Conservation (phyloP, 1,139 yeast species). For the Candida neerlandica region DNA sequence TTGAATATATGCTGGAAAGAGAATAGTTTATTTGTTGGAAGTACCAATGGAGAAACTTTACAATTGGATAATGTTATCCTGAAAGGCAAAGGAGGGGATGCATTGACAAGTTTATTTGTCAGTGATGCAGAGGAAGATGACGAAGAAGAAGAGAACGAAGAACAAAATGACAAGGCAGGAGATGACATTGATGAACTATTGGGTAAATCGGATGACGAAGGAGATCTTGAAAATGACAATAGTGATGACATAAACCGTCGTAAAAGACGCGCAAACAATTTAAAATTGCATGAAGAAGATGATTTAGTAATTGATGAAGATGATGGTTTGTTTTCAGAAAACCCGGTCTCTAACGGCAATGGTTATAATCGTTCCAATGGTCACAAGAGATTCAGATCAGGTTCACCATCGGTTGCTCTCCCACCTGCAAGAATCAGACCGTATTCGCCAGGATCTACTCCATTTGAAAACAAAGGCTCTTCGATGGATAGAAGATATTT, state of each 20-base stretch:
- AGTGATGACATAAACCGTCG: not conserved
- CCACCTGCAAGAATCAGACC: constrained; percentile 27
- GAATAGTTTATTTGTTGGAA: constrained; percentile 45
- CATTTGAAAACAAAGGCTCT: constrained; percentile 37
- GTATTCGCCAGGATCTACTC: constrained; percentile 82
- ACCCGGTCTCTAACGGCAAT: constrained; percentile 19
- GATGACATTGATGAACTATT: constrained; percentile 27
- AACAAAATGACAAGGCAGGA: constrained; percentile 22
- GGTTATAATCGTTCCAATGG: constrained; percentile 17
- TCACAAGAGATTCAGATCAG: constrained; percentile 9
- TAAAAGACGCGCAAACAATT: constrained; percentile 14
- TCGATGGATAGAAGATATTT: constrained; percentile 63
- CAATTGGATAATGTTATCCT: constrained; percentile 35
- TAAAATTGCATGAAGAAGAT: constrained; percentile 30
- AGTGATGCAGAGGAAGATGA: constrained; percentile 34
- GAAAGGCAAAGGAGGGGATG: constrained; percentile 23
- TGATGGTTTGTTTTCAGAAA: constrained; percentile 19
- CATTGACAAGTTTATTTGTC: constrained; percentile 26
- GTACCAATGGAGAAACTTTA: constrained; percentile 55
- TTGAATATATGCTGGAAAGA: constrained; percentile 17
- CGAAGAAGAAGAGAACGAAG: constrained; percentile 22
- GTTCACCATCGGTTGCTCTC: constrained; percentile 1
- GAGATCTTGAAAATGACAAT: constrained; percentile 13
- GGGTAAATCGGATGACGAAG: constrained; percentile 21
- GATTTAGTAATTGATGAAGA: constrained; percentile 19